Base-by-base conservation (phyloP, 345 rosid genomes). In the Reutealis trisperma region DNA sequence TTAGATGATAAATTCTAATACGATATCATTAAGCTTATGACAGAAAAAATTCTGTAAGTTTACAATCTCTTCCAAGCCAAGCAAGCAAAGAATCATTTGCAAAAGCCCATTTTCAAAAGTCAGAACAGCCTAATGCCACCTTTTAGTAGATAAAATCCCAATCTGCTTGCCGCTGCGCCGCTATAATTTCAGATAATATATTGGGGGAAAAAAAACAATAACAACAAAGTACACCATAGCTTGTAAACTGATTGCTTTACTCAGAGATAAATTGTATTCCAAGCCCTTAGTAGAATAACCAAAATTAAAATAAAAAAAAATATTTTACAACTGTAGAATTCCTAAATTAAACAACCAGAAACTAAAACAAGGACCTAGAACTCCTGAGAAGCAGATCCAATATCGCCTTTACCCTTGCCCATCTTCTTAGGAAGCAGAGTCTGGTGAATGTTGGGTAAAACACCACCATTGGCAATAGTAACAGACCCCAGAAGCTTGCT, bases 391-490 rank as follows among this genome's bases (percentile, higher is more conserved):
- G 86, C 88, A 1, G 91, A 91, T 19, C 92, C 91, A 18, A 87
- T 82, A 9, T 91, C 93, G 9, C 91, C 93, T 80, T 90, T 91
- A 44, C 84, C 85, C 60, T 86, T 79, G 0, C 87, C 89, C 37
- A 15, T 0, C 78, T 88, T 92, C 79, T 86, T 82, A 0, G 91
- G 94, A 22, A 92, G 81, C 32, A 92, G 86, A 5, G 77, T 86
- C 75, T 85, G 88, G 74, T 92, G 89, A 75, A 89, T 90, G 79
- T 92, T 92, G 0, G 97, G 97, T 77, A 92, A 74, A 2, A 92
- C 93, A 32, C 97, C 94, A 1, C 92, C 94, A 61, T 85, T 90
- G 2, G 97, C 94, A 30, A 92, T 89, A 0, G 94, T 92, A 3
- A 89, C 97, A 37, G 84, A 64, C 6, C 94, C 95, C 32, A 91